Conservation (phyloP, 164 flowering plant species). For the Liriodendron chinense region DNA sequence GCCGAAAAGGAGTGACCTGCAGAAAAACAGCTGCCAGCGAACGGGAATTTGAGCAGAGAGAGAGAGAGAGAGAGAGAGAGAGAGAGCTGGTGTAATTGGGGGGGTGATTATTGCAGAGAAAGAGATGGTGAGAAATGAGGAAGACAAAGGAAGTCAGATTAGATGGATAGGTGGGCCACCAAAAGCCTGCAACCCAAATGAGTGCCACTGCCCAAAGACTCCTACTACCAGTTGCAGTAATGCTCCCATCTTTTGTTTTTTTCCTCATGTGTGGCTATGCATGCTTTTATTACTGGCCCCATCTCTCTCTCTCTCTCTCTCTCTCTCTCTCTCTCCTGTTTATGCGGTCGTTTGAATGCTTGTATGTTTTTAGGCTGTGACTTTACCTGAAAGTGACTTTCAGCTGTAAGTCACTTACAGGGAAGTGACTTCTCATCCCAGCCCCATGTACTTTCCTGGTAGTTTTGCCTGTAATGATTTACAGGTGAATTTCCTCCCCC, state of each 20-base stretch:
- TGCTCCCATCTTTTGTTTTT: background rate
- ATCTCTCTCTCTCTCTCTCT: conserved; percentile 1
- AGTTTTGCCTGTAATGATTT: too few species aligned
- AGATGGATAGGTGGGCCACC: conserved; percentile 7
- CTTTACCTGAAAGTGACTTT: too few species aligned
- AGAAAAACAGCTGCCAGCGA: conserved; percentile 2
- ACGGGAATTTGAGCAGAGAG: conserved; percentile 8
- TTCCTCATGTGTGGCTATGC: background rate
- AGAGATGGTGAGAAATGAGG: conserved; percentile 1
- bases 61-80: too few species aligned
- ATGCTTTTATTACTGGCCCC: conserved; percentile 3
- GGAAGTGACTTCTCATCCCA: too few species aligned
- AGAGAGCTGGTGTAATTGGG: conserved; percentile 1
- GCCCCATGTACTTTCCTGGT: too few species aligned
- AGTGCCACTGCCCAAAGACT: conserved; percentile 10
- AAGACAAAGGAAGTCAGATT: conserved; percentile 1
- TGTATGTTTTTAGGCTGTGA: background rate
- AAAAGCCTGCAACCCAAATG: conserved; percentile 13
- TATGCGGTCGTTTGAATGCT: too few species aligned
- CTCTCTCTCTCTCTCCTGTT: background rate
- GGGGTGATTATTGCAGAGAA: conserved; percentile 8
- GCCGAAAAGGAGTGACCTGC: background rate
- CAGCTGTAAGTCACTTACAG: too few species aligned
- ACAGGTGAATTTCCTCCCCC: too few species aligned
- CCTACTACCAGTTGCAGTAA: background rate